Evolutionary conservation across 352 stramenopile genomes (phyloP).

Genomic region (Globisporangium cystogenes): DNA sequence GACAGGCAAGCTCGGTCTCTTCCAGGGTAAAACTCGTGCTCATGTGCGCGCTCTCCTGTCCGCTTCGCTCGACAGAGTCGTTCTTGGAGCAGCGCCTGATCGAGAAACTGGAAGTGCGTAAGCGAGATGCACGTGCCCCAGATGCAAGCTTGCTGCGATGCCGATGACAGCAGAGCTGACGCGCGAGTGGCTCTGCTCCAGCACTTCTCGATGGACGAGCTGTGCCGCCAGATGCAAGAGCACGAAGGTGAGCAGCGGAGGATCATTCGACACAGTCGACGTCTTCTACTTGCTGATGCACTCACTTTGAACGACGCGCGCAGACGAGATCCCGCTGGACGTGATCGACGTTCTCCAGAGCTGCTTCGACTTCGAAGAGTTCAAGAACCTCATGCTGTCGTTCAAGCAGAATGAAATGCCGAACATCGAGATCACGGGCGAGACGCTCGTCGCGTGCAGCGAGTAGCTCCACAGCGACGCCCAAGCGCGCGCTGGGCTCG

Average conservation of each 20-base stretch:
- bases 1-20: too few species aligned
- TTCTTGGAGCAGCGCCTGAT: slow-evolving; percentile 61
- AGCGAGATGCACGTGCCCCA: too few species aligned
- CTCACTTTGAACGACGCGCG: too few species aligned
- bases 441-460: slow-evolving; percentile 40
- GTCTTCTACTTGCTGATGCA: too few species aligned
- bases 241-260: slow-evolving; percentile 42
- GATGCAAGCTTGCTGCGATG: too few species aligned
- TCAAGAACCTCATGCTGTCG: slow-evolving; percentile 84
- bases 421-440: slow-evolving; percentile 71
- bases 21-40: too few species aligned
- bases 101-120: slow-evolving; percentile 55
- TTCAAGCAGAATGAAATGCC: slow-evolving; percentile 82
- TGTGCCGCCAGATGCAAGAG: slow-evolving; percentile 77
- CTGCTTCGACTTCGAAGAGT: slow-evolving; percentile 84
- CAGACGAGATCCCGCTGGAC: slow-evolving; percentile 71
- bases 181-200: slow-evolving; percentile 4
- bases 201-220: slow-evolving; percentile 81
- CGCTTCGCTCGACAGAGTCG: slow-evolving; percentile 25
- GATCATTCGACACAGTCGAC: too few species aligned
- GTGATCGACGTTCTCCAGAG: slow-evolving; percentile 79
- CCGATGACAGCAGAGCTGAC: background rate
- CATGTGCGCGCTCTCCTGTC: background rate
- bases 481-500: background rate
- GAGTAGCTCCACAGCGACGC: slow-evolving; percentile 8